Base-by-base conservation (phyloP, 2,329 filamentous ascomycete species). In the Aspergillus neotritici region DNA sequence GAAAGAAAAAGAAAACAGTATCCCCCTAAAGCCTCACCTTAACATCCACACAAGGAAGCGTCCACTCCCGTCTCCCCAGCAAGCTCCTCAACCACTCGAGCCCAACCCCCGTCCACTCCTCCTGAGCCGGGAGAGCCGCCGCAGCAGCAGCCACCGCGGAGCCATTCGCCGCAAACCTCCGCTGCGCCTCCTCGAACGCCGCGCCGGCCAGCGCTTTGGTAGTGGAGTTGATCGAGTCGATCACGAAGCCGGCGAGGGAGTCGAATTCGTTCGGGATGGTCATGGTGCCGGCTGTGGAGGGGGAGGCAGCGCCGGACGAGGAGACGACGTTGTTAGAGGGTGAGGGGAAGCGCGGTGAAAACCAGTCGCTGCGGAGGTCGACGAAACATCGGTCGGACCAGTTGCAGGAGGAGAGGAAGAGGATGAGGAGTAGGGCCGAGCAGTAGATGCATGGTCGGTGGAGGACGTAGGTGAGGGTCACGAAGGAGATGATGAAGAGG, bases 361-460 rank as follows among this genome's bases (percentile, higher is more conserved):
- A 97, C 91, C 90, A 97, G 71, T 94, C 88, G 58, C 83, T 86
- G 54, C 75, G 78, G 59, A 96, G 86, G 72, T 97, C 91, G 74
- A 97, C 93, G 72, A 97, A 93, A 64, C 87, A 93, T 41, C 83
- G 82, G 64, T 90, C 86, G 53, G 84, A 86, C 87, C 87, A 93
- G 76, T 90, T 84, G 68, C 87, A 93, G 17, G 85, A 89, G 17
- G 89, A 94, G 54, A 90, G 79, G 73, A 96, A 94, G 56, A 98
- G 87, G 57, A 97, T 89, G 53, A 95, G 79, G 37, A 98, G 87
- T 41, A 98, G 84, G 49, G 96, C 83, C 48, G 89, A 95, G 79
- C 93, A 98, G 77, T 98, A 98, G 57, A 95, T 84, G 73, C 93
- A 98, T 41, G 93, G 93, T 43, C 91, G 84, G 71, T 96, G 94